Percentiles rank a stretch among this genome's conserved stretches.
These are phyloP conservation scores for Panicum hallii DNA, from an alignment of 202 grass and related monocot species.

Conservation along the genomic window DNA sequence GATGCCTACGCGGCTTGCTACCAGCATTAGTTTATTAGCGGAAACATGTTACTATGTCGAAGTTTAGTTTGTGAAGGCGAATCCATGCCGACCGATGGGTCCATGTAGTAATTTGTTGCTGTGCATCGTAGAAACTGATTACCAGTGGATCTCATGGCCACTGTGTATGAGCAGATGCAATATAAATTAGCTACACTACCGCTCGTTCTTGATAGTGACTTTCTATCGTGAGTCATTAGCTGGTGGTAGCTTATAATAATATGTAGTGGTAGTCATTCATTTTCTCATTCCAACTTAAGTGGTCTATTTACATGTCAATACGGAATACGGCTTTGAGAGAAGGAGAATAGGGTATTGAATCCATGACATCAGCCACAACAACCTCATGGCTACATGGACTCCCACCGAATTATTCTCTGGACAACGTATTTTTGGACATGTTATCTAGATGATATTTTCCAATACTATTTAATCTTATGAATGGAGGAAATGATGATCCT, in stretches of 20 bases:
- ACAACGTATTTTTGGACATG: slow-evolving; percentile 32
- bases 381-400: neutral
- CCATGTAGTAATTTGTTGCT: neutral
- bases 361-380: neutral
- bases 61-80: neutral
- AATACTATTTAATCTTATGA: neutral
- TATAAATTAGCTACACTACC: slow-evolving; percentile 28
- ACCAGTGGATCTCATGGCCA: slow-evolving; percentile 51
- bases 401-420: slow-evolving; percentile 34
- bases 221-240: neutral
- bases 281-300: neutral
- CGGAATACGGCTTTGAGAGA: slow-evolving; percentile 25
- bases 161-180: slow-evolving; percentile 51
- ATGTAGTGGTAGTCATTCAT: neutral
- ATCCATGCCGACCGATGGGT: neutral
- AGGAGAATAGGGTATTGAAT: slow-evolving; percentile 32
- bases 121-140: slow-evolving; percentile 62
- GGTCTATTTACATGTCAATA: neutral
- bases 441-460: neutral
- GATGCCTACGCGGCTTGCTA: neutral
- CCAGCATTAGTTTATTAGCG: neutral
- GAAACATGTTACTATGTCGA: neutral
- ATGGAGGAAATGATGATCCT: slow-evolving; percentile 43
- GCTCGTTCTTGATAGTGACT: neutral
- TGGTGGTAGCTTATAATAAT: slow-evolving; percentile 28